phyloP scores from a whole-genome alignment of 2,329 filamentous ascomycete genomes.

The Botrytis pseudocinerea region DNA sequence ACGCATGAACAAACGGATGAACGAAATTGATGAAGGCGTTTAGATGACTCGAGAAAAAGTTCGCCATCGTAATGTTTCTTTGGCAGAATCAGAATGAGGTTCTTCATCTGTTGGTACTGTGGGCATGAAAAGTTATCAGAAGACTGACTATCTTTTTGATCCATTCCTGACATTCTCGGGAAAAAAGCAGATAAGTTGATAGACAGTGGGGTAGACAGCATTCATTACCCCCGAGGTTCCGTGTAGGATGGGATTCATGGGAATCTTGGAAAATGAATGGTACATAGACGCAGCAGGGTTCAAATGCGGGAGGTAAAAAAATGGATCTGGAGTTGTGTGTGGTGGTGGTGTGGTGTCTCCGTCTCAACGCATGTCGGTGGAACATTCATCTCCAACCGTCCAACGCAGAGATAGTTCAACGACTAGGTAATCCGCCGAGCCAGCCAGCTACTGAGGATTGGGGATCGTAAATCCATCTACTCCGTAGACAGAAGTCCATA shows the following conservation, averaged over 20 bases:
- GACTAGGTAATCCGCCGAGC: background rate
- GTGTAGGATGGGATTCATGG: constrained; percentile 4
- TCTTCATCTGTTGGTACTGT: background rate
- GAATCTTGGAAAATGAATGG: background rate
- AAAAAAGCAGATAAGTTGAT: background rate
- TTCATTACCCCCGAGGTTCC: background rate
- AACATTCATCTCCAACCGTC: constrained; percentile 7
- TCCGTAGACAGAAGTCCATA: background rate
- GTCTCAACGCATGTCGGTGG: constrained; percentile 9
- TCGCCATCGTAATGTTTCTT: background rate
- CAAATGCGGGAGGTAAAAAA: background rate
- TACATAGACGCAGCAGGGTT: background rate
- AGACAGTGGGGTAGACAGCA: constrained; percentile 14
- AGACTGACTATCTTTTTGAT: constrained; percentile 3
- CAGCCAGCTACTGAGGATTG: background rate
- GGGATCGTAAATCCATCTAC: background rate
- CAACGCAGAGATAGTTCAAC: background rate
- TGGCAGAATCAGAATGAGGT: background rate
- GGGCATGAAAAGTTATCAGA: background rate
- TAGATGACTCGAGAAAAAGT: background rate
- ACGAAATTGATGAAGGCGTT: background rate
- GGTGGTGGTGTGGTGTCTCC: background rate
- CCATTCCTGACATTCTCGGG: background rate
- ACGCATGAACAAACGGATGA: constrained; percentile 8
- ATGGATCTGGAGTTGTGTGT: constrained; percentile 7